A percentile compares a stretch with the other conserved stretches of the same genome.
Conservation (phyloP, 164 flowering plant genomes). For the Vitis riparia region DNA sequence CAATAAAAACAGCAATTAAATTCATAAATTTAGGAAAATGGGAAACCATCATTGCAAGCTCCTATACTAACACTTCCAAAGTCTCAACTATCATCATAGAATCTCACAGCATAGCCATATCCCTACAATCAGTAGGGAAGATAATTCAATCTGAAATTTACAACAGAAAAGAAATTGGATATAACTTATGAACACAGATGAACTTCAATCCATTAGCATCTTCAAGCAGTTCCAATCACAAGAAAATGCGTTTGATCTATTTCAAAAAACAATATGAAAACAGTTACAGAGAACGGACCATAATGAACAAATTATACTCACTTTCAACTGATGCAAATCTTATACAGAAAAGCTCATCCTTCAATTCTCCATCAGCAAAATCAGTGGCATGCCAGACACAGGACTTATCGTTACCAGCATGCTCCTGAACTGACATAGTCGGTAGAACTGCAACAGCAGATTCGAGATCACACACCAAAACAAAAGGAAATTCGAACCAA, state of each 20-base stretch:
- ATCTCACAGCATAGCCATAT: no score
- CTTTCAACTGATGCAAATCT: conserved; percentile 62
- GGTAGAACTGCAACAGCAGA: conserved; percentile 39
- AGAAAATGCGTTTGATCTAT: no score
- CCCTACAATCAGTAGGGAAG: no score
- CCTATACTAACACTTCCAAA: no score
- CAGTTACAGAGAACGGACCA: not conserved
- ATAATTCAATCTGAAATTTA: no score
- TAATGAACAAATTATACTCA: conserved; percentile 27
- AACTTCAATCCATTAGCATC: no score
- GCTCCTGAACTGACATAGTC: conserved; percentile 66
- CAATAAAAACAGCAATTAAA: not conserved
- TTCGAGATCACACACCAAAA: not conserved
- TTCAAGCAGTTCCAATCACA: no score
- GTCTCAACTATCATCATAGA: no score
- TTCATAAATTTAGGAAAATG: no score
- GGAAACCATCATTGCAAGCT: no score
- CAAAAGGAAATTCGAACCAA: not conserved
- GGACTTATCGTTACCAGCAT: conserved; percentile 73
- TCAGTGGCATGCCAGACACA: conserved; percentile 79
- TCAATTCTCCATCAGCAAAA: conserved; percentile 69
- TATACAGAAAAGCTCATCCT: conserved; percentile 65
- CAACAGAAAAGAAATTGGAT: no score
- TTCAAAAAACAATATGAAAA: not conserved
- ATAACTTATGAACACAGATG: no score